phyloP scores from a whole-genome alignment of 2,329 filamentous ascomycete species.

The Thelonectria discophora region DNA sequence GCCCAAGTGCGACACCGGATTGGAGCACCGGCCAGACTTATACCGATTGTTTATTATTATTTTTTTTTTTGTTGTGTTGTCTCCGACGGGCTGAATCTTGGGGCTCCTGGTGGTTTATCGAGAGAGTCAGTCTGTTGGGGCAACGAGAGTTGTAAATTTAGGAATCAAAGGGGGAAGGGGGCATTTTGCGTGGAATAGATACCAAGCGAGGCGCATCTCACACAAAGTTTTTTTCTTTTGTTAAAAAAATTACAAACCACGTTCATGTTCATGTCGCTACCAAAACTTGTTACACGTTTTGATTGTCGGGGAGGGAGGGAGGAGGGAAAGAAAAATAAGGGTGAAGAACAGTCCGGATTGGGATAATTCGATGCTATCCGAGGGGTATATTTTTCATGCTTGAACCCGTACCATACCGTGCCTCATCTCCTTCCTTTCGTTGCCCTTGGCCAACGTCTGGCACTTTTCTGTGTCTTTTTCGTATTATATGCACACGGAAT shows the following conservation, averaged over 20 bases:
- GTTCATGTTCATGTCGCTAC: slow-evolving; percentile 6
- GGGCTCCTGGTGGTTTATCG: no score
- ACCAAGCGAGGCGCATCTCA: not conserved
- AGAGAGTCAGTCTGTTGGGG: no score
- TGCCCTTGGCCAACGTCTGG: no score
- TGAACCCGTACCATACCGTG: not conserved
- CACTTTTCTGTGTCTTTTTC: no score
- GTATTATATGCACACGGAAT: no score
- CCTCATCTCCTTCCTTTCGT: no score
- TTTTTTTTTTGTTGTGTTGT: slow-evolving; percentile 31
- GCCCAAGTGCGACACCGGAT: slow-evolving; percentile 30
- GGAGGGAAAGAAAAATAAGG: slow-evolving; percentile 8
- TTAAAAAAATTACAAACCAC: not conserved
- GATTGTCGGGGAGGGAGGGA: not conserved
- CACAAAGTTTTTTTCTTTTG: slow-evolving; percentile 16
- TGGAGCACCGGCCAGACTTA: slow-evolving; percentile 35
- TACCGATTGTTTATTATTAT: no score
- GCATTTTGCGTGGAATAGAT: no score
- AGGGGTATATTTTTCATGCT: slow-evolving; percentile 4
- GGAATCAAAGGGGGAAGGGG: no score
- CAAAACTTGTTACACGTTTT: slow-evolving; percentile 20
- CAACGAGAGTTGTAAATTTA: no score
- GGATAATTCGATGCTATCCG: slow-evolving; percentile 11
- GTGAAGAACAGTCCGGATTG: slow-evolving; percentile 12
- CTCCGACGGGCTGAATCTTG: not conserved